Base-by-base conservation (phyloP, 129 eudicot species). In the Escallonia rubra region DNA sequence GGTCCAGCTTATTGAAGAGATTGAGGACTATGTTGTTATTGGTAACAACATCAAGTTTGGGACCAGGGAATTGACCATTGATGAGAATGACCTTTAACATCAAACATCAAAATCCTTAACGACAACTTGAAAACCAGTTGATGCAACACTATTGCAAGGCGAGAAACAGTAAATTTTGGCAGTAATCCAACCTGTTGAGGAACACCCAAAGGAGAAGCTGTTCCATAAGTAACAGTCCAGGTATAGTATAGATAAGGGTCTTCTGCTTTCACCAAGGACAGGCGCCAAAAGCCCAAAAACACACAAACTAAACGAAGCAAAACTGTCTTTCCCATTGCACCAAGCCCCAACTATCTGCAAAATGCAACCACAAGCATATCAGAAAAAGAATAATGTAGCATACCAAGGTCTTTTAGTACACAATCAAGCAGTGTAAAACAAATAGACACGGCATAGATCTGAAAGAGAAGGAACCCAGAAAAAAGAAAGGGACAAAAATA, bases 31-130 rank as follows among this genome's bases (percentile, higher is more conserved):
- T 77, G 74, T 94, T 94, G 68, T 94, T 96, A 71, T 94, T 94
- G 40, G 99, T 89, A 50, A 82, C 88, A 64, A 79, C 64, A 77
- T 89, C 93, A 67, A 94, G 86, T 9, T 58, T 78, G 16, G 99
- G 99, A 65, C 97, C 99, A 67, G 99, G 97, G 68, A 94, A 94
- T 59, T 89, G 96, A 43, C 97, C 99, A 77, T 94, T 94, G 68
- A 94, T 87, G 57, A 89, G 96, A 48, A 93, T 93, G 6, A 83
- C 90, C 99, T 93, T 70, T 58, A 83, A 75, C 4, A 48, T 50
- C 61, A 68, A 69, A 54, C 63, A 54, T 65, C 16, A 53, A 73
- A 45, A 16, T 34, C 13, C 34, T 59, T 10, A 61, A 47, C 1
- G 34, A 54, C 55, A 54, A 54, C 4, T 16, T 11, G 15, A n/a